Percentiles rank a stretch among this genome's conserved stretches.
These are phyloP conservation scores for Eimeria sp. DNA, from an alignment of 169 alveolate genomes.

Conservation along the genomic window DNA sequence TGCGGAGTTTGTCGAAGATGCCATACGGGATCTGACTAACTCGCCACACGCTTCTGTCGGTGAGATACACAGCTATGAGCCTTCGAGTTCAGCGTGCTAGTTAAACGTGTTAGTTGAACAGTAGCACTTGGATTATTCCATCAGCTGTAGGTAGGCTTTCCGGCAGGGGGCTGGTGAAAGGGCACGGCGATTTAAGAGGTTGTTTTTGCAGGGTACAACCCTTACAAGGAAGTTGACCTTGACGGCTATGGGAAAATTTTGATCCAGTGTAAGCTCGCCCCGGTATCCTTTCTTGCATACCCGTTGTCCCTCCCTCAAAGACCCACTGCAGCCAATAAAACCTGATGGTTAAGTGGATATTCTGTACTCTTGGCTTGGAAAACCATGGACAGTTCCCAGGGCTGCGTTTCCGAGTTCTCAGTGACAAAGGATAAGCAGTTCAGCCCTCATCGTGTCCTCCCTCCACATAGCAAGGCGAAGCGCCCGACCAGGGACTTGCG, in stretches of 20 bases:
- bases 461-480: background rate
- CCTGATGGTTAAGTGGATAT: background rate
- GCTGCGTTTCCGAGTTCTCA: background rate
- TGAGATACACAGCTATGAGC: background rate
- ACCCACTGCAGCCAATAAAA: background rate
- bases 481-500: conserved; percentile 18
- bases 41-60: background rate
- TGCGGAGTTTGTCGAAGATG: background rate
- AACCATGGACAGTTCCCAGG: background rate
- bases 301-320: background rate
- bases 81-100: background rate
- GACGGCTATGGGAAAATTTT: conserved; percentile 20
- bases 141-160: background rate
- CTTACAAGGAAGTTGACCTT: background rate
- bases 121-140: background rate
- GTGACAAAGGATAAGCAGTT: background rate
- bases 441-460: conserved; percentile 9
- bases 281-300: background rate
- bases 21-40: background rate
- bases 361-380: background rate
- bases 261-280: background rate
- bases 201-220: background rate
- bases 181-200: background rate
- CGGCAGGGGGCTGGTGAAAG: background rate
- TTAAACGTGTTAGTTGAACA: background rate